Conservation (phyloP, 768 basidiomycete species). For the Clitopilus hobsonii region DNA sequence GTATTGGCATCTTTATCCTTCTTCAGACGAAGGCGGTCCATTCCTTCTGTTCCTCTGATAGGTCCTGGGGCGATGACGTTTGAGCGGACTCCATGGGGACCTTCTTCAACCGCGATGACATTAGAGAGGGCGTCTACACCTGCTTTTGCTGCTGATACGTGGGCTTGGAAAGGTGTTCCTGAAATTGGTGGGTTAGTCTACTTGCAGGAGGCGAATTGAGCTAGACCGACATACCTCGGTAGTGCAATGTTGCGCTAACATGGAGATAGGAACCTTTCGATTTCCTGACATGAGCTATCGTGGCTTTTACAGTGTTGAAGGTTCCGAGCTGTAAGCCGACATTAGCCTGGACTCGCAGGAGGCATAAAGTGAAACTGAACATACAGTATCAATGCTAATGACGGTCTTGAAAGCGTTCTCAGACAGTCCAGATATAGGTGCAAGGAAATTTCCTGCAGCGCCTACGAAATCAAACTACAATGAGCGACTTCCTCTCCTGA, state of each 20-base stretch:
- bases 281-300: constrained; percentile 65
- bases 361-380: constrained; percentile 14
- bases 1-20: constrained; percentile 7
- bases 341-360: background rate
- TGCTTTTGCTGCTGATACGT: constrained; percentile 94
- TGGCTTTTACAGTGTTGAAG: constrained; percentile 93
- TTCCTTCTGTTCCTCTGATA: constrained; percentile 75
- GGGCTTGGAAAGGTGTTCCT: constrained; percentile 85
- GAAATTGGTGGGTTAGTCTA: constrained; percentile 11
- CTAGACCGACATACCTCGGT: constrained; percentile 47
- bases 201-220: background rate
- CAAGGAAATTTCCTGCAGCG: constrained; percentile 95
- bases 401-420: constrained; percentile 92
- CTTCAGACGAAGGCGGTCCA: constrained; percentile 48
- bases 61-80: constrained; percentile 85
- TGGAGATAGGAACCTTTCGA: constrained; percentile 82
- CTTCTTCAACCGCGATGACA: constrained; percentile 90
- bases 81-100: constrained; percentile 88
- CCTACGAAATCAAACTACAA: constrained; percentile 36
- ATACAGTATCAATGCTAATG: constrained; percentile 87
- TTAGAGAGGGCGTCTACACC: constrained; percentile 85
- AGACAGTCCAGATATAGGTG: constrained; percentile 77
- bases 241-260: constrained; percentile 87
- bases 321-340: constrained; percentile 67
- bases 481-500: background rate